These are phyloP conservation scores for Binderoboletus segoi DNA, from an alignment of 1,284 basidiomycete species.

Conservation along the genomic window DNA sequence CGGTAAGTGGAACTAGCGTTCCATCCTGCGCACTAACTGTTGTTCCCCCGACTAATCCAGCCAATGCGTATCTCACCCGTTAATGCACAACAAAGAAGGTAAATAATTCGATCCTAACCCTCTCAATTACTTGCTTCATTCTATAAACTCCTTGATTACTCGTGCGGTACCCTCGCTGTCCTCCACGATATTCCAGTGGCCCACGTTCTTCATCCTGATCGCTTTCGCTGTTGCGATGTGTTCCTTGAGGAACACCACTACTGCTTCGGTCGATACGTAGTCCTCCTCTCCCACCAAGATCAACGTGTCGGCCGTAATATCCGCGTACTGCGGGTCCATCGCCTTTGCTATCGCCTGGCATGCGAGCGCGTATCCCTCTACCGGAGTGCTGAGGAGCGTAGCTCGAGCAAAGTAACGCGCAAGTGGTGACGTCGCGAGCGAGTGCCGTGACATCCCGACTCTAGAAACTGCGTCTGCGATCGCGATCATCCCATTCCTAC, in stretches of 20 bases:
- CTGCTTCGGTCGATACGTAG: background rate
- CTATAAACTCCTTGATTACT: slow-evolving; percentile 3
- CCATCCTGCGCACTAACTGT: too few species aligned
- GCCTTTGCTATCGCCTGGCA: background rate
- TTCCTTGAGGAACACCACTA: slow-evolving; percentile 4
- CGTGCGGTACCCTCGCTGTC: slow-evolving; percentile 2
- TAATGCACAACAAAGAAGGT: too few species aligned
- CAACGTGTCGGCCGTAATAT: slow-evolving; percentile 3
- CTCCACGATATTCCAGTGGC: slow-evolving; percentile 6
- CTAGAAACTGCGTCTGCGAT: slow-evolving; percentile 1
- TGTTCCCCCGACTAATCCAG: too few species aligned
- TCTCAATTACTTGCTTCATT: background rate
- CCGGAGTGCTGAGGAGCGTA: slow-evolving; percentile 3
- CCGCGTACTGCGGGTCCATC: background rate
- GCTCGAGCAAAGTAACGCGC: slow-evolving; percentile 4
- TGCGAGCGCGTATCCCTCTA: slow-evolving; percentile 1
- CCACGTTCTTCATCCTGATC: slow-evolving; percentile 5
- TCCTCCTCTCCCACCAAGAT: slow-evolving; percentile 11
- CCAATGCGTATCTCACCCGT: too few species aligned
- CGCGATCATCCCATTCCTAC: slow-evolving; percentile 7
- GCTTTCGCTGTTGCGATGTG: background rate
- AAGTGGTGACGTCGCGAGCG: slow-evolving; percentile 4
- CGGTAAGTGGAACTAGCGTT: too few species aligned
- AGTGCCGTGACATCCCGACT: slow-evolving; percentile 2
- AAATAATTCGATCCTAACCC: background rate